Base-by-base conservation (phyloP, 176 grass and related monocot species). In the Cenchrus purpureus region DNA sequence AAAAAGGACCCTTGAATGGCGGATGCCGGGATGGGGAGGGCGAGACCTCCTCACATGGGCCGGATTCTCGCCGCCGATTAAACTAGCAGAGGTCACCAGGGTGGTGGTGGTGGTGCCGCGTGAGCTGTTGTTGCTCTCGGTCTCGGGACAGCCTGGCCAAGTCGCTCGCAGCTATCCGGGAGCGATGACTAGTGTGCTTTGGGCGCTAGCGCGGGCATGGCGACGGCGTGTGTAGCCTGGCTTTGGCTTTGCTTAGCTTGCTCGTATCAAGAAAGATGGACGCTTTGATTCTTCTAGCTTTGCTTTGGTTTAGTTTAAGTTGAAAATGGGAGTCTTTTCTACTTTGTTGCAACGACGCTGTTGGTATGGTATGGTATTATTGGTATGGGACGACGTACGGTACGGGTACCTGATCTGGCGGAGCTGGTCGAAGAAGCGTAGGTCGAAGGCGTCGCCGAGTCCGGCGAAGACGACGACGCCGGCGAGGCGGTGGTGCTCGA, bases 401-500 rank as follows among this genome's bases (percentile, higher is more conserved):
- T 92, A 94, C 95, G 25, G 79, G 85, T 92, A 94, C 95, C 93
- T 83, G 61, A 97, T 94, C 64, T 82, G 74, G 12, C 95, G 79
- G 68, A 97, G 84, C 89, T 97, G 83, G 40, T 92, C 90, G 68
- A 97, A 97, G 63, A 97, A 91, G 12, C 87, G 83, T 64, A 94
- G 95, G 81, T 94, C 77, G 77, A 91, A 94, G 0, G 81, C 78
- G 83, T 90, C 91, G 70, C 69, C 52, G 53, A 92, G 86, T 2
- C 85, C 92, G 19, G 92, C 90, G 80, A 97, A 97, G 79, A 91
- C 88, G 32, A 97, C 81, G 50, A 97, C 83, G 34, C 92, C 95
- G 4, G 86, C 77, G 62, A 97, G 88, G 16, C 95, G 87, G 83
- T 97, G 95, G 64, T 87, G 86, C 88, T 99, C 97, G 82, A 99